A percentile compares a stretch with the other conserved stretches of the same genome.
Conservation (phyloP, 2,329 filamentous ascomycete genomes). For the Nemania sp. region DNA sequence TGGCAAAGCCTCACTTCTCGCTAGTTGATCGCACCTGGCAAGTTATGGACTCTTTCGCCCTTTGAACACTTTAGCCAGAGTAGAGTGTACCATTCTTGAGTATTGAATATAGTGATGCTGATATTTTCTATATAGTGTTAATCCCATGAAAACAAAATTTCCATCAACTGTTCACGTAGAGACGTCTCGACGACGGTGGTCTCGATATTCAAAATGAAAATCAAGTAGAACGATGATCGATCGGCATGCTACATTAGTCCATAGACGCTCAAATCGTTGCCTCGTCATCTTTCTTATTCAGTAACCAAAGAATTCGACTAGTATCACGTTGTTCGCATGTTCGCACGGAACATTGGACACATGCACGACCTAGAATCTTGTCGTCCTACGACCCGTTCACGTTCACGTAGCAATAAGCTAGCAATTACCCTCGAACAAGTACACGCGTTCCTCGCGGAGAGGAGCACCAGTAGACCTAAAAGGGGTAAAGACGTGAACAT, state of each 20-base stretch:
- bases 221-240: background rate
- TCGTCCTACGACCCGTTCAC: background rate
- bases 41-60: too few relatives aligned
- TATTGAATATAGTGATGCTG: too few relatives aligned
- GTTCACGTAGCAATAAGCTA: background rate
- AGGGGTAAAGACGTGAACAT: background rate
- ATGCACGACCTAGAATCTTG: constrained; percentile 1
- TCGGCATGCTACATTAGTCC: background rate
- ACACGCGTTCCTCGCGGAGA: background rate
- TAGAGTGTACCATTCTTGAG: too few relatives aligned
- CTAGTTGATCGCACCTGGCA: too few relatives aligned
- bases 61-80: too few relatives aligned
- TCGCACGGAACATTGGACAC: background rate
- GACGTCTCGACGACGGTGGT: background rate
- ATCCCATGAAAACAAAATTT: background rate
- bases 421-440: background rate
- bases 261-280: background rate
- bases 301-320: background rate
- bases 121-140: too few relatives aligned
- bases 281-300: background rate
- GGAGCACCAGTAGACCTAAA: background rate
- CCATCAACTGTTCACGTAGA: background rate
- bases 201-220: background rate
- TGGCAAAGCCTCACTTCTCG: too few relatives aligned
- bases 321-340: background rate